These are phyloP conservation scores for Yarrowia osloensis DNA, from an alignment of 805 yeast species.

Conservation along the genomic window DNA sequence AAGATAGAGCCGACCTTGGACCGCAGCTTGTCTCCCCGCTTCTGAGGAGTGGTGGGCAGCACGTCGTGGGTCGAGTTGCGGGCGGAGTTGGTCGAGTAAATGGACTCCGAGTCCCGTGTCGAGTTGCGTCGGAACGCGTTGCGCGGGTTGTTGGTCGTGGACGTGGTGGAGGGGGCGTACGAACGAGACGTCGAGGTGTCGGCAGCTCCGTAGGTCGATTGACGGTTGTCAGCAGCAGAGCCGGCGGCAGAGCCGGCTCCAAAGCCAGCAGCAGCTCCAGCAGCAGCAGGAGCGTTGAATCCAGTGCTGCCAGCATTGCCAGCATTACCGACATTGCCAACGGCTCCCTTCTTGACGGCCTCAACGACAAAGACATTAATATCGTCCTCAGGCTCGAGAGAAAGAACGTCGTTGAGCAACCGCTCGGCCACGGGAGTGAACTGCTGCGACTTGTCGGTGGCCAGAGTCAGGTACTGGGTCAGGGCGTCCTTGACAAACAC, in stretches of 20 bases:
- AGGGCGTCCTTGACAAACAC: slow-evolving; percentile 65
- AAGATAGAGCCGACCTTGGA: slow-evolving; percentile 45
- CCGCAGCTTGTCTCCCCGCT: slow-evolving; percentile 37
- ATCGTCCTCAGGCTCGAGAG: slow-evolving; percentile 63
- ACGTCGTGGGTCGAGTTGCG: slow-evolving; percentile 35
- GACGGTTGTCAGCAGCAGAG: neutral
- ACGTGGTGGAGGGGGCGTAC: slow-evolving; percentile 10
- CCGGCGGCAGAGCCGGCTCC: neutral
- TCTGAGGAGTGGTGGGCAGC: neutral
- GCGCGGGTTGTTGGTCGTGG: slow-evolving; percentile 21
- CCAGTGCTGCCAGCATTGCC: neutral
- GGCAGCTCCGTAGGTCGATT: neutral
- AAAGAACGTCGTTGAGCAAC: slow-evolving; percentile 64
- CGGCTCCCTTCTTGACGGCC: neutral
- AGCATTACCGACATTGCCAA: too few relatives aligned
- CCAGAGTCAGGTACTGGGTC: slow-evolving; percentile 62
- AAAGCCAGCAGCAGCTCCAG: neutral
- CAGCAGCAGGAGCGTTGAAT: neutral
- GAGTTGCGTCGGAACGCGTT: slow-evolving; percentile 25
- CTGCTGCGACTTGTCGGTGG: slow-evolving; percentile 54
- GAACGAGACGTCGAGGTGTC: neutral
- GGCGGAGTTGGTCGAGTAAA: slow-evolving; percentile 25
- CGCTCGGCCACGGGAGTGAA: slow-evolving; percentile 57
- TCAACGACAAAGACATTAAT: slow-evolving; percentile 56
- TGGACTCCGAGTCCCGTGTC: slow-evolving; percentile 29